Evolutionary conservation across 1,139 yeast genomes (phyloP), one percentile per base, ranked within the genome.

Genomic region (Magnusiomyces ingens): DNA sequence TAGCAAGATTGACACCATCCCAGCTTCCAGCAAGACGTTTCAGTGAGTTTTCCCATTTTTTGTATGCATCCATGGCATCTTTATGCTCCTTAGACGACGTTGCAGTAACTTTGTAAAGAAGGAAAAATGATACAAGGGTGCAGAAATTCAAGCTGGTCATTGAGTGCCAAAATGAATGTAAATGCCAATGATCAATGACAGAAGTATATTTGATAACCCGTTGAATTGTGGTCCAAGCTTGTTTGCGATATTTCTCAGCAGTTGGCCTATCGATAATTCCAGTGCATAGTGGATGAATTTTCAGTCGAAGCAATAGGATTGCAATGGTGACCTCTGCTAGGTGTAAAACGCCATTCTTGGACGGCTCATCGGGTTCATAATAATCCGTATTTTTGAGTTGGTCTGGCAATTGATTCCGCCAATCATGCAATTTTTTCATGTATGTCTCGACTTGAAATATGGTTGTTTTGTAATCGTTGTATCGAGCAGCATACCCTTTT

Each of bases 1-100:
- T 64, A 0, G 72, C 72, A 19, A 69, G 57, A 8, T 72, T 71
- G 8, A 71, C 64, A 19, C 73, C 73, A 52, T 66, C 71, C 73
- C 69, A 65, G 13, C 67, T 66, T 52, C 64, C 65, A 37, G 62
- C 55, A 41, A 65, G 55, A 19, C 61, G 64, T 47, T 65, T 59
- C 40, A 64, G 46, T 2, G 66, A 63, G 57, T 60, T 61, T 35
- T 67, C 60, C 72, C 73, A 69, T 47, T 67, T 66, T n/a, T 69
- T 62, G 45, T 69, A 58, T 18, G 59, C 59, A 35, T 62, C 66
- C 12, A 61, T 60, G 8, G 68, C 63, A 29, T 64, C 66, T 17
- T 59, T 59, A 51, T 60, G 63, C 56, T 70, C 72, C 26, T 59
- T 58, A 3, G 61, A 59, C 1, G 66, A 59, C 15, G 67, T 63